Percentiles rank a stretch among this genome's conserved stretches.
phyloP scores from a whole-genome alignment of 2,329 filamentous ascomycete species.

The Cordyceps fumosorosea region DNA sequence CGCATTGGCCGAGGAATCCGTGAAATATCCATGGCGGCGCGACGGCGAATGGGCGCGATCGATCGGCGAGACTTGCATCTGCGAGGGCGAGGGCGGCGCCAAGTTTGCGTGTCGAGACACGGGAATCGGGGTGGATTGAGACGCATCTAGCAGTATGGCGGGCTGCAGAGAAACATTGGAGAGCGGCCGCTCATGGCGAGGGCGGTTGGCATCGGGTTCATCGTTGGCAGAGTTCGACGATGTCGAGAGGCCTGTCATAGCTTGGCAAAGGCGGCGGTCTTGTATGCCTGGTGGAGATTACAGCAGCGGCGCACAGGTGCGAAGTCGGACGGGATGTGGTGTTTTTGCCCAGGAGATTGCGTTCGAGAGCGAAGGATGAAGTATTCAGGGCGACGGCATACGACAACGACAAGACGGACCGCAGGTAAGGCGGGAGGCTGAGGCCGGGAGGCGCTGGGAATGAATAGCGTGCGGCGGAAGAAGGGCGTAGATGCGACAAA shows the following conservation, averaged over 20 bases:
- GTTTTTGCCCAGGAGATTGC: background rate
- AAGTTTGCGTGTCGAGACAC: background rate
- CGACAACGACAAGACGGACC: background rate
- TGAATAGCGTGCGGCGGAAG: background rate
- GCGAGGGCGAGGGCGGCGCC: background rate
- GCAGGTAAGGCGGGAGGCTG: too few relatives aligned
- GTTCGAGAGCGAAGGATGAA: background rate
- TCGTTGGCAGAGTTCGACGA: background rate
- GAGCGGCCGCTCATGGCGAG: background rate
- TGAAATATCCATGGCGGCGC: background rate
- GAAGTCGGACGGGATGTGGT: background rate
- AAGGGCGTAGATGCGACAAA: background rate
- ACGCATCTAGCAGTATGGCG: background rate
- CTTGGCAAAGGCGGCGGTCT: background rate
- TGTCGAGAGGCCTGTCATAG: conserved; percentile 5
- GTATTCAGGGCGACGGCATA: background rate
- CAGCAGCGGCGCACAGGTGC: background rate
- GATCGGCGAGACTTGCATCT: background rate
- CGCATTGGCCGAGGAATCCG: background rate
- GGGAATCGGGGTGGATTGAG: background rate
- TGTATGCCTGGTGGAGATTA: background rate
- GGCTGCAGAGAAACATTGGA: background rate
- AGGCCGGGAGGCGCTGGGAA: background rate
- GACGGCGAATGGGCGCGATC: background rate
- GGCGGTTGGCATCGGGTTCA: background rate